Percentiles rank a stretch among this genome's conserved stretches.
phyloP scores from a whole-genome alignment of 305 asterid genomes.

The Coffea humblotiana region DNA sequence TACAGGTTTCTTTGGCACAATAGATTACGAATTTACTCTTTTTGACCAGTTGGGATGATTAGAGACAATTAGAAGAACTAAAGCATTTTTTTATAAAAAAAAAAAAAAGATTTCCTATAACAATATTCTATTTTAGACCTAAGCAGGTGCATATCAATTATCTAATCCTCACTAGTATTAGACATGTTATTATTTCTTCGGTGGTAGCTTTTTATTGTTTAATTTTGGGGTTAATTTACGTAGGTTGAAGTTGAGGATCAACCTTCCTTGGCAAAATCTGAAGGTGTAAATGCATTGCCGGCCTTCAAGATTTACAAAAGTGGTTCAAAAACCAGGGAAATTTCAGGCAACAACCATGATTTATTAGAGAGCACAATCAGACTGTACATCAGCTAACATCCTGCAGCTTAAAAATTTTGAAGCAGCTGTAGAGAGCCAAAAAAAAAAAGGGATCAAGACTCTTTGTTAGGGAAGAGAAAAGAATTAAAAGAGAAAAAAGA shows the following conservation, averaged over 20 bases:
- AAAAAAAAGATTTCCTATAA: neutral
- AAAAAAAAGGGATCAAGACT: neutral
- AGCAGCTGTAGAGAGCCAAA: neutral
- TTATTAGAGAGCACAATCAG: slow-evolving; percentile 52
- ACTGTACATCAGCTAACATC: slow-evolving; percentile 26
- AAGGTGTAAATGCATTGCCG: slow-evolving; percentile 46
- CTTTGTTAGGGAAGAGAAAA: neutral
- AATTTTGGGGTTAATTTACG: neutral
- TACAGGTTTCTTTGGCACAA: neutral
- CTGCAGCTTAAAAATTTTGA: neutral
- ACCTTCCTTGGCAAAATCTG: slow-evolving; percentile 43
- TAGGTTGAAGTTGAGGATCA: slow-evolving; percentile 59
- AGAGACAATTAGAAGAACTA: neutral
- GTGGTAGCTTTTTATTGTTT: neutral
- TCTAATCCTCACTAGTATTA: too few species aligned
- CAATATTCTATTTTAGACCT: neutral
- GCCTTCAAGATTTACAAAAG: slow-evolving; percentile 46
- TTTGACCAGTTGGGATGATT: neutral
- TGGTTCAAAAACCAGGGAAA: slow-evolving; percentile 45
- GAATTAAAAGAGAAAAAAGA: too few species aligned
- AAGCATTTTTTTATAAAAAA: too few species aligned
- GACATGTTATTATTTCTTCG: neutral
- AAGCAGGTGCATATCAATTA: too few species aligned
- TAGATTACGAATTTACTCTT: neutral
- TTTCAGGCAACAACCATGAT: slow-evolving; percentile 39